phyloP scores from a whole-genome alignment of 2,329 filamentous ascomycete genomes.

The Fusarium sambucinum region DNA sequence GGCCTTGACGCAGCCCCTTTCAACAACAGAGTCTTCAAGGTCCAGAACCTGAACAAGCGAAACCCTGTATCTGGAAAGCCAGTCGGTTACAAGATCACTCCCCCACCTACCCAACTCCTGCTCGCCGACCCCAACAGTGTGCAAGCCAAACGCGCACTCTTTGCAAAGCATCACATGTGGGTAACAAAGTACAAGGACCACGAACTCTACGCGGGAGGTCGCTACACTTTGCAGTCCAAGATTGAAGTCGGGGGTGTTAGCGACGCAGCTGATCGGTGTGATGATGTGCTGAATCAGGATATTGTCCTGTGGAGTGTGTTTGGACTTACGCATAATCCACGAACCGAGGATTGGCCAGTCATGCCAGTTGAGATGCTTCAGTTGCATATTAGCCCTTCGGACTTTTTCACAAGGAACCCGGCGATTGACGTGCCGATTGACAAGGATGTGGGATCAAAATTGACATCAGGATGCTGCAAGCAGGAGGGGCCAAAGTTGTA shows the following conservation, averaged over 20 bases:
- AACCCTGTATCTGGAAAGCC: conserved; percentile 61
- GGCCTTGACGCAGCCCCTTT: conserved; percentile 63
- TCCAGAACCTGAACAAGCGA: conserved; percentile 58
- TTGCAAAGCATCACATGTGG: conserved; percentile 60
- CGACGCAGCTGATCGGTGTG: conserved; percentile 15
- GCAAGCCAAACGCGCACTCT: conserved; percentile 57
- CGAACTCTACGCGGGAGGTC: conserved; percentile 60
- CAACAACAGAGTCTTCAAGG: conserved; percentile 63
- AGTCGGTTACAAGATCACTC: conserved; percentile 62
- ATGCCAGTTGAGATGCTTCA: conserved; percentile 28
- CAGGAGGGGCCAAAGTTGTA: conserved; percentile 6
- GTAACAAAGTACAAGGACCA: conserved; percentile 60
- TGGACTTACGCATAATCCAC: conserved; percentile 16
- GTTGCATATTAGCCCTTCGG: conserved; percentile 12
- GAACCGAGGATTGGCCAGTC: conserved; percentile 16
- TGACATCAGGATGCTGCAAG: conserved; percentile 16
- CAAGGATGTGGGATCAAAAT: conserved; percentile 17
- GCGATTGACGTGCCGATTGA: conserved; percentile 21
- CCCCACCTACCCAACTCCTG: conserved; percentile 55
- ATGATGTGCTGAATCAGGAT: conserved; percentile 25
- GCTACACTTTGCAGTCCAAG: conserved; percentile 51
- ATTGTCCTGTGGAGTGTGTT: conserved; percentile 24
- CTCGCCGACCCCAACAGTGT: conserved; percentile 57
- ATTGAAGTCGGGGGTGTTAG: conserved; percentile 10
- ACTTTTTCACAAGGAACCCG: conserved; percentile 14